A percentile compares a stretch with the other conserved stretches of the same genome.
These are phyloP conservation scores for Microsporum ferrugineum DNA, from an alignment of 2,329 filamentous ascomycete species.

Conservation along the genomic window DNA sequence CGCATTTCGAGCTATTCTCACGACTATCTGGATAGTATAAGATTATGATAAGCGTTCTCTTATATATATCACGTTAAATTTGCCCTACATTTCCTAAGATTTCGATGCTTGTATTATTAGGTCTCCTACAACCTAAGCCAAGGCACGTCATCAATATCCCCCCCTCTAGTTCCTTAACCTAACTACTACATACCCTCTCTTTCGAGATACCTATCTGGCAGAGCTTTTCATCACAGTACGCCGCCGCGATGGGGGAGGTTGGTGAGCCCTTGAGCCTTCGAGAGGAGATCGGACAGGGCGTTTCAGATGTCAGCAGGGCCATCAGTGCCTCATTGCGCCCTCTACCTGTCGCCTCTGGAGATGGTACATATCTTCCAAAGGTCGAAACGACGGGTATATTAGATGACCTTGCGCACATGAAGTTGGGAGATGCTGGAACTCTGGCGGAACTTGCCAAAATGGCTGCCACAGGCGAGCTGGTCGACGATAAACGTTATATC, in stretches of 20 bases:
- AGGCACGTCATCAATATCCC: neutral
- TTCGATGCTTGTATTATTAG: neutral
- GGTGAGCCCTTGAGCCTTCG: slow-evolving; percentile 12
- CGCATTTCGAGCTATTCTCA: neutral
- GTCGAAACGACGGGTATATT: slow-evolving; percentile 25
- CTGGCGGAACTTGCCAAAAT: slow-evolving; percentile 32
- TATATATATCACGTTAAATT: neutral
- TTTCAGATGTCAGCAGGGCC: slow-evolving; percentile 30
- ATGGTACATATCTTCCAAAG: slow-evolving; percentile 18
- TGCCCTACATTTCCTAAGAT: neutral
- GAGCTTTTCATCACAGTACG: neutral
- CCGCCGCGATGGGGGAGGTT: neutral
- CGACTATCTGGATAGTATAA: neutral
- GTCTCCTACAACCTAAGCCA: neutral
- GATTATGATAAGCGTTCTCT: neutral
- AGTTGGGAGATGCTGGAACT: slow-evolving; percentile 35
- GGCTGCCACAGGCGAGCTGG: slow-evolving; percentile 39
- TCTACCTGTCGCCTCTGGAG: slow-evolving; percentile 31
- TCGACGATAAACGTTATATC: slow-evolving; percentile 51
- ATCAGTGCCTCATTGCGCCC: slow-evolving; percentile 34
- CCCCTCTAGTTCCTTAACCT: neutral
- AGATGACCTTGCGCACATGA: slow-evolving; percentile 39
- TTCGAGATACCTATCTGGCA: neutral
- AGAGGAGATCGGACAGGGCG: slow-evolving; percentile 25
- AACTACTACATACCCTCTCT: neutral